Base-by-base conservation (phyloP, 345 rosid species). In the Ceriops decandra region DNA sequence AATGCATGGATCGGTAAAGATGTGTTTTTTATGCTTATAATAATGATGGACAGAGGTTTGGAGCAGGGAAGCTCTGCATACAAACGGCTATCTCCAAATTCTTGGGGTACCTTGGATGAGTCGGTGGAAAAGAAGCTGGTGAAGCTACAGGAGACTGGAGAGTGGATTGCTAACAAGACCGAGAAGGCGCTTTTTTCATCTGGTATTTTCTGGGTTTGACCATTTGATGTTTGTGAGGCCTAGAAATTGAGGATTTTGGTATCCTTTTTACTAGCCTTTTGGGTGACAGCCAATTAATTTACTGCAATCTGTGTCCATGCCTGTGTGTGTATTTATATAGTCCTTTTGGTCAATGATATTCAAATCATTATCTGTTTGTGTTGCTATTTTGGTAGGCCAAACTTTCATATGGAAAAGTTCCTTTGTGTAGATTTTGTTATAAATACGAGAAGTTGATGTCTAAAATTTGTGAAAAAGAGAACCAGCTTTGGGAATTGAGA, bases 401-500 rank as follows among this genome's bases (percentile, higher is more conserved):
- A 42, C 49, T 42, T 42, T 42, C 49, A 42, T 13, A 42, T 42
- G 49, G 49, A 13, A 42, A 13, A 42, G 49, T 42, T 13, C 49
- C 49, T 42, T 13, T 13, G 49, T 15, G 49, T 11, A 42, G 17
- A 42, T 42, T 42, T 13, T 42, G 49, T 42, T 42, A 71, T 70
- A 88, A 83, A 68, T 79, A 76, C 71, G 90, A 90, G 62, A 88
- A 83, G 51, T 76, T 95, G 84, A 95, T 84, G 91, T 72, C 87
- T 59, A 85, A 76, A 85, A 86, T 95, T 52, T 74, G 79, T 6
- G 95, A 89, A 83, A 57, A 90, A 58, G 97, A 91, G 63, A 88
- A 86, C 60, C 90, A 91, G 70, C 70, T 95, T 57, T 88, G 96
- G 79, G 99, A 95, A 75, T 79, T 89, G 72, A 86, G 82, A 72